Conservation (phyloP, 805 yeast genomes). For the Saturnispora ahearnii region DNA sequence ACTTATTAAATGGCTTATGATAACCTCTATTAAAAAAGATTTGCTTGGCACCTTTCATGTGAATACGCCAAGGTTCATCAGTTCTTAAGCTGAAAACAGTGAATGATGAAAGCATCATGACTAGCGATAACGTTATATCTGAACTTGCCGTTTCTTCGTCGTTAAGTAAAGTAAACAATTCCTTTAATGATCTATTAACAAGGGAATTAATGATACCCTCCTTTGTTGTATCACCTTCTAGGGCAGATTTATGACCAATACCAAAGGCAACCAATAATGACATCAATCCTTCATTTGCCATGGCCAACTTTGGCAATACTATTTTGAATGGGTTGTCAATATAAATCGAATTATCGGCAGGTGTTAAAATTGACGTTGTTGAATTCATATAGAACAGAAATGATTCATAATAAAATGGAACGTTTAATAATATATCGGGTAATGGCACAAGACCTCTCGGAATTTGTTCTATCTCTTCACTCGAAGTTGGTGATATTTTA, state of each 20-base stretch:
- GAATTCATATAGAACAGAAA: slow-evolving; percentile 55
- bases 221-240: slow-evolving; percentile 25
- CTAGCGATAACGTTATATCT: slow-evolving; percentile 58
- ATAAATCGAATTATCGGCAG: slow-evolving; percentile 50
- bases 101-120: slow-evolving; percentile 49
- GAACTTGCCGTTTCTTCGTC: slow-evolving; percentile 47
- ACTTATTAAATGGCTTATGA: slow-evolving; percentile 26
- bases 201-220: slow-evolving; percentile 37
- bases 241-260: slow-evolving; percentile 30
- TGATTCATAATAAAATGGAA: slow-evolving; percentile 50
- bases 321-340: slow-evolving; percentile 64
- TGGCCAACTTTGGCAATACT: slow-evolving; percentile 59
- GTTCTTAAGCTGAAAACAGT: slow-evolving; percentile 39
- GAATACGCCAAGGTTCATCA: slow-evolving; percentile 49
- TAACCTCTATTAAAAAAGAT: slow-evolving; percentile 47
- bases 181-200: slow-evolving; percentile 49
- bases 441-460: slow-evolving; percentile 36
- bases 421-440: slow-evolving; percentile 52
- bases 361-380: slow-evolving; percentile 54
- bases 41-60: slow-evolving; percentile 58
- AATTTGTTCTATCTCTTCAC: slow-evolving; percentile 18
- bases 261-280: slow-evolving; percentile 48
- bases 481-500: slow-evolving; percentile 11
- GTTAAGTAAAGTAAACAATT: slow-evolving; percentile 40
- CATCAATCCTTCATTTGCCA: slow-evolving; percentile 47